These are phyloP conservation scores for Xylariaceae sp. DNA, from an alignment of 2,329 filamentous ascomycete genomes.

Conservation along the genomic window DNA sequence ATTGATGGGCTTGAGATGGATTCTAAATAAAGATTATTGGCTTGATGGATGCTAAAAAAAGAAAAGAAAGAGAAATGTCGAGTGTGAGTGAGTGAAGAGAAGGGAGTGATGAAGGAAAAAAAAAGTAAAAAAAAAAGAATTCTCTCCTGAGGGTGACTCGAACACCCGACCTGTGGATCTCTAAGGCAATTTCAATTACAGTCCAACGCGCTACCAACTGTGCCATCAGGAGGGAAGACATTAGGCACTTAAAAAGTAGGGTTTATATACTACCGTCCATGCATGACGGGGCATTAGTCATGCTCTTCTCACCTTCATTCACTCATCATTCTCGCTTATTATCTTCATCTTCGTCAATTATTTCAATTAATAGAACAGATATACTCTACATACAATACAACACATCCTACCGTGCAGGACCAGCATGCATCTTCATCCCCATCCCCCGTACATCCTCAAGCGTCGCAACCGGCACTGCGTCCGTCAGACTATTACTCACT, in stretches of 20 bases:
- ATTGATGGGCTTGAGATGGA: neutral
- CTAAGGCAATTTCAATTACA: conserved; percentile 14
- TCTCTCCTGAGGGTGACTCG: conserved; percentile 10
- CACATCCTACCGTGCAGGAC: neutral
- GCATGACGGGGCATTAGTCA: too few relatives aligned
- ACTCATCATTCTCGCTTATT: too few relatives aligned
- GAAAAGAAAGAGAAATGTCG: neutral
- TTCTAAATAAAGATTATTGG: neutral
- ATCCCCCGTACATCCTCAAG: neutral
- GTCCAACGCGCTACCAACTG: conserved; percentile 22
- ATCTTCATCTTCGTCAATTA: too few relatives aligned
- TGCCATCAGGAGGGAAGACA: conserved; percentile 12
- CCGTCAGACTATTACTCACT: neutral
- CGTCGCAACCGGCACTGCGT: neutral
- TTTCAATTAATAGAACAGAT: neutral
- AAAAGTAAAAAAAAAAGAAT: neutral
- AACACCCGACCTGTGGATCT: conserved; percentile 8
- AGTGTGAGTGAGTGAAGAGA: neutral
- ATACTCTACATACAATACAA: neutral
- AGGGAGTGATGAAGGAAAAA: neutral
- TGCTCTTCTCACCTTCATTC: too few relatives aligned
- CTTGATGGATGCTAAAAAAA: neutral
- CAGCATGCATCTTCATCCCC: neutral
- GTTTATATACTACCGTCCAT: neutral
- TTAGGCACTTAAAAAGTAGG: neutral